Evolutionary conservation across 2,329 filamentous ascomycete species (phyloP), one percentile per base, ranked within the genome.

Genomic region (Zopfia rhizophila): DNA sequence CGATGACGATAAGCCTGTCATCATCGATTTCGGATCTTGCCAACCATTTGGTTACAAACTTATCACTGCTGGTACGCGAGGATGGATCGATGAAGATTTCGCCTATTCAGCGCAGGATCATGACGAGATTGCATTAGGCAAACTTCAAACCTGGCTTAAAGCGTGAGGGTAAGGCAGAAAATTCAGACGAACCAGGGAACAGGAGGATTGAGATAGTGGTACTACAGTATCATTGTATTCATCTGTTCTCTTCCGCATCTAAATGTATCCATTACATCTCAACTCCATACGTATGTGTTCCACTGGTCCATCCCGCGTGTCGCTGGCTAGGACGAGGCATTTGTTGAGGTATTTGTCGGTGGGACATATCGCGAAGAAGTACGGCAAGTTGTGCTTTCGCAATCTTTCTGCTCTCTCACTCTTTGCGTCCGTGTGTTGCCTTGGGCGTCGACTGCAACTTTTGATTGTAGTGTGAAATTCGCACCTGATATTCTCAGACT

Each of bases 11-110:
- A 50, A 48, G 5, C 57, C 72, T 6, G 56, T 69, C 21, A 57
- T 75, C 32, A 60, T 74, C 25, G 71, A 74, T 48, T 72, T 70
- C 48, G 72, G 67, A 35, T 68, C 67, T 21, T 72, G 66, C 37
- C 36, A 58, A 18, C 55, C 56, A 2, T 61, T 68, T 36, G 66
- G 67, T 4, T 27, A 61, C 39, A 13, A 37, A 14, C 48, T 70
- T 11, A 45, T 58, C 25, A 65, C 65, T 24, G 64, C 60, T 3
- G 55, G 55, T 11, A 62, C 53, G 7, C 39, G 32, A 23, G 58
- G 50, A 38, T 67, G 53, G 61, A 58, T 56, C 27, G 55, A 61
- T 42, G 56, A 62, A 37, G 58, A 65, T 11, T 63, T 48, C 23
- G 17, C 24, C 2, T 19, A 11, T 21, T 55, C 48, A 18, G 45